Conservation (phyloP, 495 filamentous ascomycete species). For the Cryomyces antarcticus region DNA sequence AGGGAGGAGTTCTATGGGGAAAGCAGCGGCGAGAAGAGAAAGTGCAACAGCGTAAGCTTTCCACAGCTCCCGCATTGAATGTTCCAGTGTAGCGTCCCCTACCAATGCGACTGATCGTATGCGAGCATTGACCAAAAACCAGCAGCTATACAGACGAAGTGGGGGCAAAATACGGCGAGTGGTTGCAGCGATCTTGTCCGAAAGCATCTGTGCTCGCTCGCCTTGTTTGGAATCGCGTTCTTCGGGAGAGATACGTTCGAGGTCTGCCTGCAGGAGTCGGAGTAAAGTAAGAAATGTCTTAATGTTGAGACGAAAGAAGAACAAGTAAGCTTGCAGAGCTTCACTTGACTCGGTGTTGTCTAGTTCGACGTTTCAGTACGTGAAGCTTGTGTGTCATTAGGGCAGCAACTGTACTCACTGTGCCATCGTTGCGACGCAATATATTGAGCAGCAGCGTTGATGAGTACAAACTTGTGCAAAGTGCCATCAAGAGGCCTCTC, state of each 20-base stretch:
- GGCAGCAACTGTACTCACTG: slow-evolving; percentile 23
- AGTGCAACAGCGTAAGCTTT: slow-evolving; percentile 47
- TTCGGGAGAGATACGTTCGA: slow-evolving; percentile 36
- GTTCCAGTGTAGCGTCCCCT: slow-evolving; percentile 32
- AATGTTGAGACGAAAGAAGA: slow-evolving; percentile 61
- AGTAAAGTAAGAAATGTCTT: slow-evolving; percentile 62
- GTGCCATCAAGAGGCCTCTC: slow-evolving; percentile 42
- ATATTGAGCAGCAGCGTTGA: slow-evolving; percentile 70
- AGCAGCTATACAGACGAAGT: slow-evolving; percentile 53
- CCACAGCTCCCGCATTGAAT: slow-evolving; percentile 48
- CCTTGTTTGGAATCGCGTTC: slow-evolving; percentile 18
- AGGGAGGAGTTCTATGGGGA: slow-evolving; percentile 34
- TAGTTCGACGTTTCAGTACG: not conserved
- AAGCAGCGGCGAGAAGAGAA: slow-evolving; percentile 40
- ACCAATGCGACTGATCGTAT: slow-evolving; percentile 28
- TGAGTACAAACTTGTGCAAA: slow-evolving; percentile 59
- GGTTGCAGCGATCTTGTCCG: slow-evolving; percentile 39
- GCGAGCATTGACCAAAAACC: slow-evolving; percentile 35
- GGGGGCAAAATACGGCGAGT: slow-evolving; percentile 46
- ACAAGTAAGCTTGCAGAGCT: slow-evolving; percentile 37
- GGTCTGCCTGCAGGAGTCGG: slow-evolving; percentile 45
- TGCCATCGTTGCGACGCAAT: slow-evolving; percentile 39
- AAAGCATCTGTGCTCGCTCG: slow-evolving; percentile 14
- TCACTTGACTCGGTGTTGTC: not conserved
- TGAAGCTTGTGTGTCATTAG: not conserved